These are phyloP conservation scores for Pezicula rhizophila DNA, from an alignment of 2,329 filamentous ascomycete species.

Conservation along the genomic window DNA sequence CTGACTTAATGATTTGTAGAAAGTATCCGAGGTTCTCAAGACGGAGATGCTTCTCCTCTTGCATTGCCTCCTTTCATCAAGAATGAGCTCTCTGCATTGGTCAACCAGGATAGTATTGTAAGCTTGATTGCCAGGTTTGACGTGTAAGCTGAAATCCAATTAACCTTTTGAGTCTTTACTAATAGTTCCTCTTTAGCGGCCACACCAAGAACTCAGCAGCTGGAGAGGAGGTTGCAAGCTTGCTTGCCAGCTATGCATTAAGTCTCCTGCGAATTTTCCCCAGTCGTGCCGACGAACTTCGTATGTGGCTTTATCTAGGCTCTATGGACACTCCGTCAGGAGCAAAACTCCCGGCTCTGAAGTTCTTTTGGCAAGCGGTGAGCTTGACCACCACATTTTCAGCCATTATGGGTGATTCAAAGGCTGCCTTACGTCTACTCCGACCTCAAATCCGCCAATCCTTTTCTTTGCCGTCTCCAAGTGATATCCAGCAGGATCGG, in stretches of 20 bases:
- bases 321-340: conserved; percentile 25
- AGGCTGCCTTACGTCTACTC: conserved; percentile 48
- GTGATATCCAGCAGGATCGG: conserved; percentile 19
- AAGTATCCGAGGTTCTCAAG: conserved; percentile 1
- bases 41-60: conserved; percentile 11
- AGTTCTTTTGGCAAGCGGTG: conserved; percentile 77
- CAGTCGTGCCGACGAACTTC: conserved; percentile 74
- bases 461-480: conserved; percentile 1
- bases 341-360: conserved; percentile 57
- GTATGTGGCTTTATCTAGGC: conserved; percentile 87
- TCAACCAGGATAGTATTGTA: conserved; percentile 70
- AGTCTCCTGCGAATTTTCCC: conserved; percentile 84
- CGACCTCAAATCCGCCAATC: conserved; percentile 14
- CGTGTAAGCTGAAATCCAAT: conserved; percentile 1
- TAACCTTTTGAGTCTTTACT: no score
- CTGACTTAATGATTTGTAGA: no score
- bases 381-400: conserved; percentile 50
- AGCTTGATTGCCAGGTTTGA: conserved; percentile 29
- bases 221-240: conserved; percentile 50
- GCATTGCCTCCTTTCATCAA: conserved; percentile 52
- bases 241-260: conserved; percentile 80
- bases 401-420: conserved; percentile 49
- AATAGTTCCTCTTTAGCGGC: conserved; percentile 4
- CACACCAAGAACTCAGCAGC: conserved; percentile 19
- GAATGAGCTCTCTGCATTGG: conserved; percentile 61